Evolutionary conservation across 345 rosid species (phyloP), one percentile per base, ranked within the genome.

Genomic region (Excoecaria agallocha): DNA sequence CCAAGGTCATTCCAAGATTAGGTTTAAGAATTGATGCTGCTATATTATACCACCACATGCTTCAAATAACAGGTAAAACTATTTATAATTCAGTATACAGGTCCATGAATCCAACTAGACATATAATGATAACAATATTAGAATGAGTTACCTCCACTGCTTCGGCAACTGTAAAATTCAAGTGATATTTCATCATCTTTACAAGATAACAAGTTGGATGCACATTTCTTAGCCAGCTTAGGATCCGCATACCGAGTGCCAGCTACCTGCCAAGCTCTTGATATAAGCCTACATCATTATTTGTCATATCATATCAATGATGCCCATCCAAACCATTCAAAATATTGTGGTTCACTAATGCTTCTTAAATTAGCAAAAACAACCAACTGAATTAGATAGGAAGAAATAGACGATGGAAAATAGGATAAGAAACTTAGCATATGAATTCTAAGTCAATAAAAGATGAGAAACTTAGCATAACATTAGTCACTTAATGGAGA

Each of bases 231-330:
- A 8, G 88, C 87, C 68, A 90, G 75, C 69, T 81, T 87, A 63
- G 93, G 84, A 79, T 89, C 85, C 61, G 79, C 87, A 70, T 88
- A 88, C 22, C 90, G 86, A 22, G 84, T 74, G 58, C 96, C 89
- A 66, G 94, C 90, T 79, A 87, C 81, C 78, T 86, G 89, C 96
- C 98, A 93, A 74, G 96, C 94, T 85, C 84, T 86, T 77, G 89
- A 83, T 83, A 89, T 88, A 63, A 88, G 93, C 84, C 98, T 90
- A 84, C 86, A 74, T 63, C 64, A 70, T 68, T 30, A 63, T 66
- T 69, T 16, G 20, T 51, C 45, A 54, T 55, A 59, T 35, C 57
- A 78, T 50, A 78, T 61, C 56, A 74, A 66, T 22, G 10, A 62
- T 52, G 50, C 51, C 41, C 13, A 50, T 66, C 55, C 24, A 60